Percentiles rank a stretch among this genome's conserved stretches.
These are phyloP conservation scores for Dactylellina drechsleri DNA, from an alignment of 2,329 filamentous ascomycete genomes.

Conservation along the genomic window DNA sequence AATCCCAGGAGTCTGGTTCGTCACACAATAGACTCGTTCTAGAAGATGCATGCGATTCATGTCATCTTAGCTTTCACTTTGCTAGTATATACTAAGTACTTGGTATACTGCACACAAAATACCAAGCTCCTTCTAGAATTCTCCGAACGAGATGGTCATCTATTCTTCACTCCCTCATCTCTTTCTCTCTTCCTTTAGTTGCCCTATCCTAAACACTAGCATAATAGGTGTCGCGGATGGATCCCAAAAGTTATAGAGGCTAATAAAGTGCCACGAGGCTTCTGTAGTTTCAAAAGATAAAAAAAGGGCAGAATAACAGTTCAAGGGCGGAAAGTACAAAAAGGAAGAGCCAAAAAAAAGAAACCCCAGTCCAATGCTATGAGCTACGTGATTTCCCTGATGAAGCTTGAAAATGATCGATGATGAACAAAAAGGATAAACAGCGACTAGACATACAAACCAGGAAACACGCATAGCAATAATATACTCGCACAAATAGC, in stretches of 20 bases:
- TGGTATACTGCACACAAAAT: not conserved
- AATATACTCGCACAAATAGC: conserved; percentile 10
- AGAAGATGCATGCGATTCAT: conserved; percentile 18
- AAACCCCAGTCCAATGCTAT: conserved; percentile 54
- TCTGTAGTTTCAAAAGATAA: conserved; percentile 18
- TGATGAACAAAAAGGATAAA: conserved; percentile 17
- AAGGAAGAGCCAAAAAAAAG: conserved; percentile 17
- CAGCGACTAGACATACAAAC: conserved; percentile 12
- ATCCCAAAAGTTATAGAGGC: conserved; percentile 17
- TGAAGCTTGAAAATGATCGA: conserved; percentile 27
- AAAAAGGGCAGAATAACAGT: not conserved
- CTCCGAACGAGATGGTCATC: conserved; percentile 26
- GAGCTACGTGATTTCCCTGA: conserved; percentile 51
- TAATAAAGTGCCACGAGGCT: conserved; percentile 25
- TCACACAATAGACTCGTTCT: conserved; percentile 12
- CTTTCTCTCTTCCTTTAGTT: conserved; percentile 19
- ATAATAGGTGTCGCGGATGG: conserved; percentile 33
- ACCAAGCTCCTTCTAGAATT: not conserved
- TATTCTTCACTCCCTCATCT: conserved; percentile 32
- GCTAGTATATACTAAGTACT: not conserved
- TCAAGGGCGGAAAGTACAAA: not conserved
- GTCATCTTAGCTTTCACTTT: not conserved
- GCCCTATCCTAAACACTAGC: conserved; percentile 25
- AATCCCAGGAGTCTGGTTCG: conserved; percentile 32
- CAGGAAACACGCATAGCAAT: conserved; percentile 42